Evolutionary conservation across 371 early-diverging fungal genomes (phyloP).

Genomic region (Blyttiomyces sp.): DNA sequence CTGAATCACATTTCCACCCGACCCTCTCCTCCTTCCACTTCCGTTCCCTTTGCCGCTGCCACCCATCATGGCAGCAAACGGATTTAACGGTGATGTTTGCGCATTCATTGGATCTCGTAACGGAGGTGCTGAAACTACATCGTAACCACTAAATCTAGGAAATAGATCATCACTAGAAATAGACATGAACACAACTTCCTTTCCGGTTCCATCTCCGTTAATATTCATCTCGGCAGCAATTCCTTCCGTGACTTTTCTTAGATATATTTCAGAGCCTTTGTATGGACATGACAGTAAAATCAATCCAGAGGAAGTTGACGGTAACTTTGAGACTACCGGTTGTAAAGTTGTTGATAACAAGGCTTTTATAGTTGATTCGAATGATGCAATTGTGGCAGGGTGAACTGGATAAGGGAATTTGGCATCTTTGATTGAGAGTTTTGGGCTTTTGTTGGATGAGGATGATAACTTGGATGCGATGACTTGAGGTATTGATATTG

Average conservation of each 20-base stretch:
- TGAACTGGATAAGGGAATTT: constrained; percentile 3
- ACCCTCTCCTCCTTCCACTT: background rate
- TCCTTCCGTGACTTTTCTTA: background rate
- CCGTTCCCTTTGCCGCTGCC: background rate
- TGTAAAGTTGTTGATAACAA: background rate
- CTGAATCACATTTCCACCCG: background rate
- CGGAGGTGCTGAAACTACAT: constrained; percentile 14
- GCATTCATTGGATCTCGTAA: background rate
- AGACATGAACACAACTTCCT: background rate
- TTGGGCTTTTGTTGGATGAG: background rate
- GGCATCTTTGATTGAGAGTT: background rate
- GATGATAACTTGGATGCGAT: background rate
- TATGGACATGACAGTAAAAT: constrained; percentile 21
- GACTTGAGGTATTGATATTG: no score
- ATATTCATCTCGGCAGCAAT: background rate
- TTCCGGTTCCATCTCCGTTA: background rate
- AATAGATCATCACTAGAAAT: constrained; percentile 14
- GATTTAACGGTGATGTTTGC: no score
- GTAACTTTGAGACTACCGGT: no score
- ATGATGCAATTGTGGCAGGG: background rate
- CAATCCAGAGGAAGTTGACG: constrained; percentile 8
- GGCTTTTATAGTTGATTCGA: background rate
- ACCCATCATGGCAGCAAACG: background rate
- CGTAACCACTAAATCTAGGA: constrained; percentile 20
- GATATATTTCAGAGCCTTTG: constrained; percentile 22